phyloP scores from a whole-genome alignment of 1,139 yeast species.

The Saccharomyces hybrid region DNA sequence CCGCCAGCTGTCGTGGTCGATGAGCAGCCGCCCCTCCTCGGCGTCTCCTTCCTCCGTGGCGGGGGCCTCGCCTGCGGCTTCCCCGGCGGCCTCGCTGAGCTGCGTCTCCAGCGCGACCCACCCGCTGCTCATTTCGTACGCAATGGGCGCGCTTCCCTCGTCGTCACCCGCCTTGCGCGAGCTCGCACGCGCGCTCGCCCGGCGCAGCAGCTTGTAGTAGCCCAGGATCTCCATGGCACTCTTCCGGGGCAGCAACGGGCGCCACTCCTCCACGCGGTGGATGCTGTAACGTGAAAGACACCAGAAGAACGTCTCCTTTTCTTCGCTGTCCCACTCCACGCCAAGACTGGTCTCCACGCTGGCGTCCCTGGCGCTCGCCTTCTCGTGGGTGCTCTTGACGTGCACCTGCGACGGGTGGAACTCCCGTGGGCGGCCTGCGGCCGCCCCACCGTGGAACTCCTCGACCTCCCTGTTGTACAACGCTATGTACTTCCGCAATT shows the following conservation, averaged over 20 bases:
- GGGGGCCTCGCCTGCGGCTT: background rate
- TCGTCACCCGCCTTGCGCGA: conserved; percentile 2
- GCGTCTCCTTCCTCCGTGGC: conserved; percentile 2
- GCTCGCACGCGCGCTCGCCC: background rate
- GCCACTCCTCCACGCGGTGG: conserved; percentile 29
- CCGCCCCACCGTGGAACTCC: background rate
- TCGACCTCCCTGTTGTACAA: background rate
- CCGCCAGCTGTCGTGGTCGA: conserved; percentile 23
- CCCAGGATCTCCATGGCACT: conserved; percentile 24
- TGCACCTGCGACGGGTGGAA: background rate
- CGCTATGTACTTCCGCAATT: background rate
- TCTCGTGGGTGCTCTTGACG: background rate
- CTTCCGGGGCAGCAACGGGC: conserved; percentile 15
- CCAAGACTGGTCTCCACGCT: conserved; percentile 14
- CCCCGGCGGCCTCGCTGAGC: conserved; percentile 13
- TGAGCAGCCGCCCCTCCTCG: conserved; percentile 6
- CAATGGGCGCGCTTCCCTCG: conserved; percentile 22
- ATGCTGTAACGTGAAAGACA: conserved; percentile 26
- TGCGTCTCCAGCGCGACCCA: conserved; percentile 24
- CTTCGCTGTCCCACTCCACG: conserved; percentile 23
- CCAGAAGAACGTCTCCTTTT: conserved; percentile 27
- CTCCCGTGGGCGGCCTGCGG: background rate
- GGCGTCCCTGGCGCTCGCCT: background rate
- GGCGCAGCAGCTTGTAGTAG: conserved; percentile 22
- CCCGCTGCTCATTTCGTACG: conserved; percentile 30